Conservation (phyloP, 805 yeast species). For the Saturnispora besseyi region DNA sequence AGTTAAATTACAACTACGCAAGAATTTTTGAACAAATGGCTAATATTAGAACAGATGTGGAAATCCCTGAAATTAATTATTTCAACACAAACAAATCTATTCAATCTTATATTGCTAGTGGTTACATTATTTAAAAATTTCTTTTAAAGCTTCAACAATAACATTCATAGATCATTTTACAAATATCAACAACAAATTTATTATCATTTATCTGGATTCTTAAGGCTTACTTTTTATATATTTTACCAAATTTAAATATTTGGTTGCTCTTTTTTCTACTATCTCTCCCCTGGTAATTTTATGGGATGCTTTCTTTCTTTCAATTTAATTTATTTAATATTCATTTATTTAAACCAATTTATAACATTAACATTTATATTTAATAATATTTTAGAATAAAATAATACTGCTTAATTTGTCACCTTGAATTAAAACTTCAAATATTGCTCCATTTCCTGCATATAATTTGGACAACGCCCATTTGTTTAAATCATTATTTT, state of each 20-base stretch:
- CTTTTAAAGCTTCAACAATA: not conserved
- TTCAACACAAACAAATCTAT: slow-evolving; percentile 26
- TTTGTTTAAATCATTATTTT: slow-evolving; percentile 19
- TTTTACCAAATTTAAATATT: not conserved
- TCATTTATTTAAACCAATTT: not conserved
- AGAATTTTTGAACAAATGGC: slow-evolving; percentile 32
- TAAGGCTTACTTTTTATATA: not conserved
- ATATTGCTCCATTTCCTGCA: slow-evolving; percentile 20
- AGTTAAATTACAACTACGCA: slow-evolving; percentile 33
- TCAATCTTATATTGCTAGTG: slow-evolving; percentile 23
- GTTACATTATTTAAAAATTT: slow-evolving; percentile 14
- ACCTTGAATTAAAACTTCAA: slow-evolving; percentile 27
- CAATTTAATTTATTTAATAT: not conserved
- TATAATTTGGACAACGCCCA: slow-evolving; percentile 30
- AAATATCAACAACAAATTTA: not conserved
- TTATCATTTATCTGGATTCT: not conserved
- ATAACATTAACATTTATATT: not conserved
- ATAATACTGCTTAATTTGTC: slow-evolving; percentile 24
- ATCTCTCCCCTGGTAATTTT: not conserved
- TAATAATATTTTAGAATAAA: slow-evolving; percentile 11
- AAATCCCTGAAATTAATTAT: slow-evolving; percentile 33
- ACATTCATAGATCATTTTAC: not conserved
- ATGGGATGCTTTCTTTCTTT: not conserved
- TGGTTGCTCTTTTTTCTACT: not conserved
- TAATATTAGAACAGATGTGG: slow-evolving; percentile 30